These are phyloP conservation scores for Lentithecium fluviatile DNA, from an alignment of 495 filamentous ascomycete genomes.

Conservation along the genomic window DNA sequence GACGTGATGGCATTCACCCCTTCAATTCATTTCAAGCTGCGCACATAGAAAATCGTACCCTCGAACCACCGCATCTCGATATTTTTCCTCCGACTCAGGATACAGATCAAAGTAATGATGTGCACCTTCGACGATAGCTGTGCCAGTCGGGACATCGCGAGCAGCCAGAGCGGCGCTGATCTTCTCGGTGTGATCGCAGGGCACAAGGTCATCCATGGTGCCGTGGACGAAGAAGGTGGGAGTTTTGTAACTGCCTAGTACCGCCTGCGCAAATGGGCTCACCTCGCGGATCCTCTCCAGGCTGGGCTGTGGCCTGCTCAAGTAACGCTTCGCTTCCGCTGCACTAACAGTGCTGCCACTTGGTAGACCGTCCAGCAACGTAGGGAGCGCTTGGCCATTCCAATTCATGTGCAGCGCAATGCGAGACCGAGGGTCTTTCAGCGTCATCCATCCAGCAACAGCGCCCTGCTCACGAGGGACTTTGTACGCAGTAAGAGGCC, in stretches of 20 bases:
- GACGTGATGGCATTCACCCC: too few species aligned
- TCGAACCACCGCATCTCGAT: too few species aligned
- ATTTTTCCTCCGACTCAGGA: too few species aligned
- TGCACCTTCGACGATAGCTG: too few species aligned
- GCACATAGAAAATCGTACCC: too few species aligned
- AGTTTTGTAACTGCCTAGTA: slow-evolving; percentile 41
- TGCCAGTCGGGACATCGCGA: too few species aligned
- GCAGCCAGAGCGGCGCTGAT: too few species aligned
- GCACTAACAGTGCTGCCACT: not conserved
- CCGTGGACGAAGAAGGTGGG: slow-evolving; percentile 32
- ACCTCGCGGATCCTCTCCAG: not conserved
- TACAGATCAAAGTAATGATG: too few species aligned
- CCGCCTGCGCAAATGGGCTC: slow-evolving; percentile 27
- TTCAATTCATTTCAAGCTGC: too few species aligned
- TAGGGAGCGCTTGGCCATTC: slow-evolving; percentile 1
- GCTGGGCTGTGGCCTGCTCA: not conserved
- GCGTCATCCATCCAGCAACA: not conserved
- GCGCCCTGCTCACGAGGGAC: not conserved
- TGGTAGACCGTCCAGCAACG: slow-evolving; percentile 40
- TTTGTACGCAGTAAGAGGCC: not conserved
- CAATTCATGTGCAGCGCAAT: not conserved
- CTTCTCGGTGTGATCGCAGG: too few species aligned
- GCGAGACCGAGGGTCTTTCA: not conserved
- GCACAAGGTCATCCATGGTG: slow-evolving; percentile 35
- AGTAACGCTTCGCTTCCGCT: not conserved